These are phyloP conservation scores for Davidsoniella virescens DNA, from an alignment of 2,329 filamentous ascomycete species.

Conservation along the genomic window DNA sequence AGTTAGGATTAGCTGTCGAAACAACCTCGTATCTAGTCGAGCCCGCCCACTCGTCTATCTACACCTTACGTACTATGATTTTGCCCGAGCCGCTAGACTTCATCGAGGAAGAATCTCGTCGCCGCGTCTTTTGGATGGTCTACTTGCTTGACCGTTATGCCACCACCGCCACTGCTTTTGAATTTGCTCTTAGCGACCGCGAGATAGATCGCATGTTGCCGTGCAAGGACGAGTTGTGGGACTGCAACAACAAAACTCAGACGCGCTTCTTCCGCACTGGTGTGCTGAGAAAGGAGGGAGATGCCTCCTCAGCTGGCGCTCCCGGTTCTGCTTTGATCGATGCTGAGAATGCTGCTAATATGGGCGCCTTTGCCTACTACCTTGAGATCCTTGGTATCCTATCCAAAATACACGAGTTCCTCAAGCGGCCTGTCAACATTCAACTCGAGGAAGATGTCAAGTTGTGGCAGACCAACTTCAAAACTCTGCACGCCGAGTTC, in stretches of 20 bases:
- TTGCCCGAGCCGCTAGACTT: conserved; percentile 71
- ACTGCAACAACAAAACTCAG: conserved; percentile 68
- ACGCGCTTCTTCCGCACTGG: conserved; percentile 63
- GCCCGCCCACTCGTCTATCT: conserved; percentile 70
- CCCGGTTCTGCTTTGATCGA: background rate
- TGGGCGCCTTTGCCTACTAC: conserved; percentile 80
- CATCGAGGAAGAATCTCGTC: conserved; percentile 74
- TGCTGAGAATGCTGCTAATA: conserved; percentile 53
- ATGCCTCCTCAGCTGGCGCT: no score
- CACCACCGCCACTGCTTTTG: conserved; percentile 79
- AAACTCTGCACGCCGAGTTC: conserved; percentile 65
- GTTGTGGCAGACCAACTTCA: conserved; percentile 75
- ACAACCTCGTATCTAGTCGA: conserved; percentile 63
- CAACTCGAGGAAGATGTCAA: conserved; percentile 71
- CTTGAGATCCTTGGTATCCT: conserved; percentile 79
- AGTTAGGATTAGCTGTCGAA: conserved; percentile 73
- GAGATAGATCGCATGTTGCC: conserved; percentile 79
- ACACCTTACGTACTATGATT: conserved; percentile 72
- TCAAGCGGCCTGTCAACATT: conserved; percentile 82
- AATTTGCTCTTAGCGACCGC: conserved; percentile 76
- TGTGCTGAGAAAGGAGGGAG: background rate
- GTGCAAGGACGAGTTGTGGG: conserved; percentile 74
- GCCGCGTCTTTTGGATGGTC: conserved; percentile 85
- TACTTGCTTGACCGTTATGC: conserved; percentile 82
- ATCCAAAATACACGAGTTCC: conserved; percentile 72